Conservation (phyloP, 441 rosid species). For the Euphorbia corollata region DNA sequence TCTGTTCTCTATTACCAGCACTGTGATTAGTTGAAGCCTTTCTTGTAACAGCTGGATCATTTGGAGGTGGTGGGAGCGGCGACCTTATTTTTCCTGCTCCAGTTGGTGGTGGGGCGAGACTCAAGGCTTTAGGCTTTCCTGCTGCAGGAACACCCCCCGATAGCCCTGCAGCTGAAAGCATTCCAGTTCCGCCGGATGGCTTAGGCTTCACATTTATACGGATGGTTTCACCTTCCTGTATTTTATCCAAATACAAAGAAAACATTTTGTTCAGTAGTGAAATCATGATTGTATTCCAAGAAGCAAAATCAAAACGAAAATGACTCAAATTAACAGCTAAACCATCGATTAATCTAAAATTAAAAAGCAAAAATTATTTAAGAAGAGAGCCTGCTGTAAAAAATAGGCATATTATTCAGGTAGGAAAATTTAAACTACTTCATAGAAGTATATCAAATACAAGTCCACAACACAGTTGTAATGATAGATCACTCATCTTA, state of each 20-base stretch:
- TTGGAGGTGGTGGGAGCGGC: slow-evolving; percentile 90
- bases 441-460: background rate
- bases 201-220: slow-evolving; percentile 88
- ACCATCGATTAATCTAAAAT: background rate
- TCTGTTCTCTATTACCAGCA: slow-evolving; percentile 20
- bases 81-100: slow-evolving; percentile 55
- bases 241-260: slow-evolving; percentile 11
- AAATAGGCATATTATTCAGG: background rate
- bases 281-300: slow-evolving; percentile 3
- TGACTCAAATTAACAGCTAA: background rate
- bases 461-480: no score
- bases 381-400: background rate
- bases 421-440: background rate
- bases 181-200: slow-evolving; percentile 77
- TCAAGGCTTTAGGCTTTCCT: slow-evolving; percentile 51
- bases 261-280: background rate
- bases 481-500: background rate
- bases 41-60: slow-evolving; percentile 63
- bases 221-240: slow-evolving; percentile 95
- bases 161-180: slow-evolving; percentile 88
- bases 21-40: slow-evolving; percentile 34
- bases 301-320: background rate
- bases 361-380: background rate
- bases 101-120: slow-evolving; percentile 77
- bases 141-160: slow-evolving; percentile 46